These are phyloP conservation scores for Boletus vermiculosoides DNA, from an alignment of 768 basidiomycete species.

Conservation along the genomic window DNA sequence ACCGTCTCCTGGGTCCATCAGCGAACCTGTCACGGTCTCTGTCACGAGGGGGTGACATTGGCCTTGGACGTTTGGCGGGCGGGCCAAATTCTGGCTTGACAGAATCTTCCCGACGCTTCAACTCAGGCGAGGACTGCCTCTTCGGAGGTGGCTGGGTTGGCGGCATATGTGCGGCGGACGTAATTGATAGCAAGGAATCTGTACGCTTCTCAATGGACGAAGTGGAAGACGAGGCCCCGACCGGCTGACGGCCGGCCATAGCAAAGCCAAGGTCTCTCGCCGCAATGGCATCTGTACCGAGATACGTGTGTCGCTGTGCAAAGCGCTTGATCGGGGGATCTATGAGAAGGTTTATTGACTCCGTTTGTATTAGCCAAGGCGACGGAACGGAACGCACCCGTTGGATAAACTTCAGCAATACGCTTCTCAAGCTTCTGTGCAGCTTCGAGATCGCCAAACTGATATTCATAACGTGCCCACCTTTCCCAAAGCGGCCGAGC, in stretches of 20 bases:
- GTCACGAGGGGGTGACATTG: conserved; percentile 48
- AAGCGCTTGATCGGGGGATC: conserved; percentile 91
- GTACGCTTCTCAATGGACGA: conserved; percentile 35
- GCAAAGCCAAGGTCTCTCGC: conserved; percentile 85
- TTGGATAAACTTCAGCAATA: conserved; percentile 83
- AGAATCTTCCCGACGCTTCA: conserved; percentile 44
- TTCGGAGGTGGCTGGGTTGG: conserved; percentile 25
- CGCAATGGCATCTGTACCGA: conserved; percentile 85
- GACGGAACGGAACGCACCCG: conserved; percentile 48
- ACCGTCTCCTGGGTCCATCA: conserved; percentile 38
- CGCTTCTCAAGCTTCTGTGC: conserved; percentile 87
- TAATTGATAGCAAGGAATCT: conserved; percentile 36
- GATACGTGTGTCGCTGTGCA: conserved; percentile 72
- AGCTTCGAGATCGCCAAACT: conserved; percentile 88
- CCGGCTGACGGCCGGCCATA: conserved; percentile 36
- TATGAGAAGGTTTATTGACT: conserved; percentile 30
- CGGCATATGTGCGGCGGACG: conserved; percentile 27
- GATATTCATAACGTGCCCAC: conserved; percentile 94
- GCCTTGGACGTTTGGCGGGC: conserved; percentile 43
- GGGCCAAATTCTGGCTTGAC: conserved; percentile 40
- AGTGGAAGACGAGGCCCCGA: conserved; percentile 17
- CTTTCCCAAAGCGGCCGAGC: conserved; percentile 91
- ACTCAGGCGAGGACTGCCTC: conserved; percentile 34
- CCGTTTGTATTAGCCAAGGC: background rate
- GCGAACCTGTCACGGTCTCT: conserved; percentile 48